Percentiles rank a stretch among this genome's conserved stretches.
Conservation (phyloP, 192 early-diverging fungal genomes). For the Pilobolus umbonatus region DNA sequence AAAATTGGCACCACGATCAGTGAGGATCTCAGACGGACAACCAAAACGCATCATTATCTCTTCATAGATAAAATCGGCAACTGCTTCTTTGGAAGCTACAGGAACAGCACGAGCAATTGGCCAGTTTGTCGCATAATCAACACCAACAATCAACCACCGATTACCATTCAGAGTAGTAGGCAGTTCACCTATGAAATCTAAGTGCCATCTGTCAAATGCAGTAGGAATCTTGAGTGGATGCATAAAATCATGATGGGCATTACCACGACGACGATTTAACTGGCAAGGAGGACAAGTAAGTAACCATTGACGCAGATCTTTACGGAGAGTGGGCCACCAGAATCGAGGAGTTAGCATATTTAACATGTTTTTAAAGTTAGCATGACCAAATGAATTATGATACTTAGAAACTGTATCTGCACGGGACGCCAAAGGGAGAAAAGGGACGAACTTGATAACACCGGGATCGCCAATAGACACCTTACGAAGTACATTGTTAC, state of each 20-base stretch:
- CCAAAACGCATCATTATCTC: conserved; percentile 26
- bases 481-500: background rate
- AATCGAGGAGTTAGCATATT: background rate
- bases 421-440: background rate
- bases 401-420: conserved; percentile 1
- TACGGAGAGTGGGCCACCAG: conserved; percentile 3
- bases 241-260: conserved; percentile 1
- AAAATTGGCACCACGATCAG: conserved; percentile 22
- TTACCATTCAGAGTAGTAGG: conserved; percentile 5
- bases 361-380: background rate
- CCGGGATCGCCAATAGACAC: background rate
- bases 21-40: conserved; percentile 14
- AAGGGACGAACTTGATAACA: background rate
- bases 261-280: background rate
- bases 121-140: conserved; percentile 35
- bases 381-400: background rate
- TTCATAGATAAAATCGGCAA: conserved; percentile 23
- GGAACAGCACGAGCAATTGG: conserved; percentile 20
- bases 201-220: conserved; percentile 10
- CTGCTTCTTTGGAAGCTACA: conserved; percentile 10
- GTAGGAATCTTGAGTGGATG: background rate
- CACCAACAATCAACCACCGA: conserved; percentile 20
- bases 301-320: conserved; percentile 7
- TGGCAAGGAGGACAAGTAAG: conserved; percentile 1
- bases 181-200: conserved; percentile 18